Base-by-base conservation (phyloP, 306 rosid genomes). In the Carpinus fangiana region DNA sequence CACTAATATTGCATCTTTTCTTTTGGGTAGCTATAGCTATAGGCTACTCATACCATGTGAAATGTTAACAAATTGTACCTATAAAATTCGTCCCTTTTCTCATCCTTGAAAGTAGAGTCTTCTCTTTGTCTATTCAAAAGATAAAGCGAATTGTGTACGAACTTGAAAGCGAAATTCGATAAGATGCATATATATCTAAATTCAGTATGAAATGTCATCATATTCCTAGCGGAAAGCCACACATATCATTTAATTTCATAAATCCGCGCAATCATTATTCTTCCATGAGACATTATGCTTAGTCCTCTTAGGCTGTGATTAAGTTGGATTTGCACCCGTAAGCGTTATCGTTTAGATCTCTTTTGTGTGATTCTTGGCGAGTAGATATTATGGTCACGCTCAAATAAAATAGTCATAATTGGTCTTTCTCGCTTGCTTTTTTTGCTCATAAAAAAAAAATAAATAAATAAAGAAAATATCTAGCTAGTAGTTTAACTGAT, bases 81-180 rank as follows among this genome's bases (percentile, higher is more conserved):
- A 64, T 54, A 70, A 75, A 54, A 71, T 73, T 26, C 36, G 48
- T 41, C 20, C 28, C 64, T 69, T 78, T 48, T 66, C 45, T 41
- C 8, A 43, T 67, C 68, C 68, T 74, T 31, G 14, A 47, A 72
- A 74, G 53, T 55, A 74, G 73, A 81, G 73, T 41, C 51, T 74
- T 57, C 57, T 78, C 75, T 54, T 62, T 82, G 67, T 78, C 73
- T 8, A 74, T 65, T 47, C 57, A 16, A 84, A 81, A 78, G 85
- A 36, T 70, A 81, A 81, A 81, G 76, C 50, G 43, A n/a, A 26
- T 48, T 41, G 76, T 67, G 84, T 73, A 73, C 82, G 54, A 77
- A 73, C 67, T 73, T 73, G 84, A 70, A 84, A 81, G 80, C 57
- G 73, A 66, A 76, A 74, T 51, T 26, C 74, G 80, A 77, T 71